Evolutionary conservation across 176 grass and related monocot genomes (phyloP).

Genomic region (Oryza meridionalis): DNA sequence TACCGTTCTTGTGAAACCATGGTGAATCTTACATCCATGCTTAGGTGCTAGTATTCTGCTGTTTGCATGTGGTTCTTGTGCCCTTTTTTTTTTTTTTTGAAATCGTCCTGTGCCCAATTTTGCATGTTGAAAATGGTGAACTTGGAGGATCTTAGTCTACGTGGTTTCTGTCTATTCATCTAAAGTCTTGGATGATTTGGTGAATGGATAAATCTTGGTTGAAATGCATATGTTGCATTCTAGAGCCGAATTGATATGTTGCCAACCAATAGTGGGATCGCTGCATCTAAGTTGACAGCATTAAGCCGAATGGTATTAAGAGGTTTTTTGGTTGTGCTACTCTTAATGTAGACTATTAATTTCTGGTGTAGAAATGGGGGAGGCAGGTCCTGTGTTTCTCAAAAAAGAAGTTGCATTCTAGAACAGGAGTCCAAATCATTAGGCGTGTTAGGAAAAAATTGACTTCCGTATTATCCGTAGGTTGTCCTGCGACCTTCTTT

Average conservation of each 20-base stretch:
- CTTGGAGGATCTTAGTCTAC: not conserved
- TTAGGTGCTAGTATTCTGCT: too few relatives aligned
- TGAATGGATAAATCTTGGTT: not conserved
- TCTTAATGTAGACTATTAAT: too few relatives aligned
- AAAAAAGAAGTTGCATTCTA: not conserved
- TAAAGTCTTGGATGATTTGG: constrained; percentile 13
- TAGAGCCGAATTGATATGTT: not conserved
- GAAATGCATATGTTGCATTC: not conserved
- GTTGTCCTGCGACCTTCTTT: not conserved
- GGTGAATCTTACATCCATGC: too few relatives aligned
- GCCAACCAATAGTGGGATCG: too few relatives aligned
- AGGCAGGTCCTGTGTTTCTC: too few relatives aligned
- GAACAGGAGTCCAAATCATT: not conserved
- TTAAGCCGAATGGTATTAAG: too few relatives aligned
- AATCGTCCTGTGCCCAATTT: not conserved
- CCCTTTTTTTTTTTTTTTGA: too few relatives aligned
- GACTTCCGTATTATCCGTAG: not conserved
- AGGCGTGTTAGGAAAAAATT: not conserved
- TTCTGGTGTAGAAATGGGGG: too few relatives aligned
- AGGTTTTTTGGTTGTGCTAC: too few relatives aligned
- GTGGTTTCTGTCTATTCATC: not conserved
- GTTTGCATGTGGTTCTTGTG: constrained; percentile 1
- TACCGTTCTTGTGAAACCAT: too few relatives aligned
- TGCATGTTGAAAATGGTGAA: not conserved
- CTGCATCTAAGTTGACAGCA: too few relatives aligned